These are phyloP conservation scores for Cladobotryum protrusum DNA, from an alignment of 2,329 filamentous ascomycete genomes.

Conservation along the genomic window DNA sequence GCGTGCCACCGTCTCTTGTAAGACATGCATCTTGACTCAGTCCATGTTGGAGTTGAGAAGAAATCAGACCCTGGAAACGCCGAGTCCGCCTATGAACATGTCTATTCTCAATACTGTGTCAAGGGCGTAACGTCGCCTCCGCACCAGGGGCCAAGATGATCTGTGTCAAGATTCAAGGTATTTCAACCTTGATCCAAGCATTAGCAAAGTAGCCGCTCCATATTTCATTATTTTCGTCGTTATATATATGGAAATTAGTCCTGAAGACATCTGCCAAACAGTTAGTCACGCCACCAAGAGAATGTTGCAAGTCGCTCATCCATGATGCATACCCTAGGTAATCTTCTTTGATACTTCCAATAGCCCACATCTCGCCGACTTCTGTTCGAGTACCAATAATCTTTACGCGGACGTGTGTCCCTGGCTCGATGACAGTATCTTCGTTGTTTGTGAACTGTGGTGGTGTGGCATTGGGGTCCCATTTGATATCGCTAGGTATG, in stretches of 20 bases:
- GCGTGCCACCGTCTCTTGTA: too few species aligned
- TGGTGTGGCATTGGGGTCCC: slow-evolving; percentile 92
- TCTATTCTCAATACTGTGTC: too few species aligned
- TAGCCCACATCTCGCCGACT: slow-evolving; percentile 91
- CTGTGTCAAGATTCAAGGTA: too few species aligned
- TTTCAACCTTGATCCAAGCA: too few species aligned
- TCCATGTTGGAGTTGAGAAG: too few species aligned
- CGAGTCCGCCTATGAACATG: too few species aligned
- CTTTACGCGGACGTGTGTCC: slow-evolving; percentile 88
- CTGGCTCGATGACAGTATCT: slow-evolving; percentile 88
- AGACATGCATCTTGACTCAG: too few species aligned
- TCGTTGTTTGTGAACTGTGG: slow-evolving; percentile 94
- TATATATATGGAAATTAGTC: slow-evolving; percentile 9
- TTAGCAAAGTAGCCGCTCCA: too few species aligned
- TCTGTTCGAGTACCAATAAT: slow-evolving; percentile 91
- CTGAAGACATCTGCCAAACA: slow-evolving; percentile 14
- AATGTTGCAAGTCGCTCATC: slow-evolving; percentile 15
- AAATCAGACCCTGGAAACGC: too few species aligned
- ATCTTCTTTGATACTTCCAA: slow-evolving; percentile 91
- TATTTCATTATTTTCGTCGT: too few species aligned
- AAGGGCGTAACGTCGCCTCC: too few species aligned
- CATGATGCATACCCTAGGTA: slow-evolving; percentile 53
- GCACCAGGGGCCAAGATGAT: too few species aligned
- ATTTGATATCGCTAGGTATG: slow-evolving; percentile 88
- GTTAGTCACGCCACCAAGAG: slow-evolving; percentile 16